phyloP scores from a whole-genome alignment of 306 rosid genomes.

The Casuarina equisetifolia region DNA sequence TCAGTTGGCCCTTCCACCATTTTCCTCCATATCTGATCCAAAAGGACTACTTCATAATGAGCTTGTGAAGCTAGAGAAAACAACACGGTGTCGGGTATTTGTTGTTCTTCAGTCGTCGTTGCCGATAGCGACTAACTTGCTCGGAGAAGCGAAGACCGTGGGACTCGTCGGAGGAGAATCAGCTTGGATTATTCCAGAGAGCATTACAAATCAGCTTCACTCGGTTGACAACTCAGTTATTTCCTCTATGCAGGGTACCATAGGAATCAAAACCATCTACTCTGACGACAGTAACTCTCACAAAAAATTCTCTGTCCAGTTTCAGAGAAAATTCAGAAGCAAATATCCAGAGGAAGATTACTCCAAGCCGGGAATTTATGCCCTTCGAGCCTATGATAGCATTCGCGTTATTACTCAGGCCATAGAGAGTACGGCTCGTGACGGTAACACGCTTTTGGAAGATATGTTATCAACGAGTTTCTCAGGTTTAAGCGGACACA shows the following conservation, averaged over 20 bases:
- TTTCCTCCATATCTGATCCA: slow-evolving; percentile 46
- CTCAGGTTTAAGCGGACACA: slow-evolving; percentile 34
- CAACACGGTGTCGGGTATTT: slow-evolving; percentile 47
- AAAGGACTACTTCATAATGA: slow-evolving; percentile 45
- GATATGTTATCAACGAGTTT: slow-evolving; percentile 10
- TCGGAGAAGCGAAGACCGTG: slow-evolving; percentile 48
- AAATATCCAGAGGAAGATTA: slow-evolving; percentile 7
- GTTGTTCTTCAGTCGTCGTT: slow-evolving; percentile 57
- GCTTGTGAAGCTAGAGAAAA: slow-evolving; percentile 29
- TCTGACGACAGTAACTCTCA: not conserved
- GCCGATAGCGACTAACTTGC: slow-evolving; percentile 50
- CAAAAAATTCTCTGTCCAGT: not conserved
- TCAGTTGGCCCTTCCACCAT: slow-evolving; percentile 47
- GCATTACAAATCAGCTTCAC: slow-evolving; percentile 50
- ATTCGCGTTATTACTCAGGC: slow-evolving; percentile 26
- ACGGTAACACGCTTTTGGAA: not conserved
- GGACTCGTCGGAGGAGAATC: slow-evolving; percentile 51
- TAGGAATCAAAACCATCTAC: slow-evolving; percentile 35
- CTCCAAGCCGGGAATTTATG: slow-evolving; percentile 31
- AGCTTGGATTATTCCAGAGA: slow-evolving; percentile 68
- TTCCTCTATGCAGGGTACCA: slow-evolving; percentile 31
- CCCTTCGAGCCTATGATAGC: slow-evolving; percentile 38
- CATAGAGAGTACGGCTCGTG: not conserved
- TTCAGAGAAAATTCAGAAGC: slow-evolving; percentile 4
- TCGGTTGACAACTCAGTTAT: slow-evolving; percentile 32